Base-by-base conservation (phyloP, 2,329 filamentous ascomycete genomes). In the Acarospora socialis region DNA sequence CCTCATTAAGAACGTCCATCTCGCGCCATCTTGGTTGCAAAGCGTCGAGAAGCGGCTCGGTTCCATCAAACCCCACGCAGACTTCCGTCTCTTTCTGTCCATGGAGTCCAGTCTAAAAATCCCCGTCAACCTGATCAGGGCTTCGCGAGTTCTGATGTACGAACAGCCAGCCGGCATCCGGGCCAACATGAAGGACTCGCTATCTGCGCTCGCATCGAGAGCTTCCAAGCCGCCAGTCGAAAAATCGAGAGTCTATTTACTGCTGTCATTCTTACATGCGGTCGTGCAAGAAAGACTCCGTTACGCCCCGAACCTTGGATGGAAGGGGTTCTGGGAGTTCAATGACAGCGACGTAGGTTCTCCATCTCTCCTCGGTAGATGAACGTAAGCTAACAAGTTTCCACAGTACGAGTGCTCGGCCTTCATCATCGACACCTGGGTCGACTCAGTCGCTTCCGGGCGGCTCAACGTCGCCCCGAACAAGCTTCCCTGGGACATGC, bases 281-380 rank as follows among this genome's bases (percentile, higher is more conserved):
- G 86, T 98, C 21, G 76, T 94, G 7, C 90, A 98, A 55, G 90
- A 98, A 56, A 70, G 92, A 46, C 65, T 98, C 40, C 79, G 90
- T 40, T 98, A 98, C 54, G 86, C 87, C 15, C 92, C 90, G 1
- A 87, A 70, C 35, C 65, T 98, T 34, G 90, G 90, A 38, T 98
- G 90, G 90, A 94, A 92, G 63, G 83, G 84, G 33, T 93, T 94
- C 68, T 98, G 92, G 90, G 92, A 98, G 58, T 98, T 98, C 57
- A 98, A 98, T 53, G 92, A 98, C 57, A 92, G 86, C 46, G 90
- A 98, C 59, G 82, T 92, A 72, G 80, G 81, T 76, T 43, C 21
- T 38, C 8, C n/a, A 29, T 14, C 27, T 14, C 19, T 10, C 38
- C 7, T 32, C 2, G 10, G 13, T 9, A 22, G 13, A 21, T 10